Evolutionary conservation across 768 basidiomycete species (phyloP), one percentile per base, ranked within the genome.

Genomic region (Wakefieldia striispora): DNA sequence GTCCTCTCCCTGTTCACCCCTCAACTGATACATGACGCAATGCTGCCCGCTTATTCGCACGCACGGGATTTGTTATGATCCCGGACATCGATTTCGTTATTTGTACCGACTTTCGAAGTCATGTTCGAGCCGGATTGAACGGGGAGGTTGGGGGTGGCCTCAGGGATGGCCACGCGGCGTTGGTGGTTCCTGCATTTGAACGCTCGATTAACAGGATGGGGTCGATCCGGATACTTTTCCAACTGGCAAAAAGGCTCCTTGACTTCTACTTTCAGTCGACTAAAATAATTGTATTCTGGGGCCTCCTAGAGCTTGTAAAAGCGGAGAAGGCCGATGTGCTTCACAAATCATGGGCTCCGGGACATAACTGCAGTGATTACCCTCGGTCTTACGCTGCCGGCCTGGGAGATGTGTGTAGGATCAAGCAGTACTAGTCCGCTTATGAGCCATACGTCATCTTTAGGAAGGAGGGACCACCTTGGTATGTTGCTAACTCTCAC

Each of bases 391-490:
- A 84, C 65, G 53, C 72, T 17, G 74, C 88, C 20, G 52, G 74
- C 50, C 74, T 82, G 0, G 85, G 85, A 31, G 79, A 81, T 49
- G 75, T 91, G 2, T 94, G 94, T 70, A 79, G 79, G 56, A 88
- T 91, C 13, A 80, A 78, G 14, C 73, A 75, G 44, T 94, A 93
- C 66, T 88, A 91, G 52, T 76, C 89, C 31, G 82, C 86, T 3
- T 95, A 95, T 62, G 92, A 95, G 60, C 92, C 92, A 14, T 95
- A 94, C 60, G 77, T 92, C 37, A 82, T 95, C 40, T 86, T 89
- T 62, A 86, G 79, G 68, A 88, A 84, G 54, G 77, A 88, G 55
- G 81, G 80, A 2, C 78, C 86, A 4, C 86, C 87, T 20, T 92
- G 89, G 88, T 88, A 55, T 33, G 74, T 59, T n/a, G 12, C 26